These are phyloP conservation scores for Candida maltosa DNA, from an alignment of 805 yeast species.

Conservation along the genomic window DNA sequence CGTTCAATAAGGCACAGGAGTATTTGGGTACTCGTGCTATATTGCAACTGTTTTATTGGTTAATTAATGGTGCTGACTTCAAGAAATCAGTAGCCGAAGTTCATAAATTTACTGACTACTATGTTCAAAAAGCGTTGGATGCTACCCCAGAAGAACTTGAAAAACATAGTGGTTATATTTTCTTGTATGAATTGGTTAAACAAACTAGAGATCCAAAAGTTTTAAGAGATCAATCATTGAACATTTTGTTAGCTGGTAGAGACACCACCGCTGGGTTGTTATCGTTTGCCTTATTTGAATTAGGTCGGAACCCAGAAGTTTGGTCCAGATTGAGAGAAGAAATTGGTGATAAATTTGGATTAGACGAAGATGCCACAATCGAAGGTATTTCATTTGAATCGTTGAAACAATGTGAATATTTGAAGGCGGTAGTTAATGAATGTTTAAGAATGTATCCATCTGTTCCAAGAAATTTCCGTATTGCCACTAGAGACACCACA, in stretches of 20 bases:
- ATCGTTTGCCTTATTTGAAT: conserved; percentile 25
- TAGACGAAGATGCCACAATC: conserved; percentile 15
- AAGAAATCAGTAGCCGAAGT: conserved; percentile 28
- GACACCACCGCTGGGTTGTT: conserved; percentile 34
- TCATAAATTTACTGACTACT: conserved; percentile 26
- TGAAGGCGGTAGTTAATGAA: conserved; percentile 29
- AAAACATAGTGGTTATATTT: conserved; percentile 26
- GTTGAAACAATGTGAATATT: conserved; percentile 29
- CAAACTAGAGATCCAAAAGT: conserved; percentile 32
- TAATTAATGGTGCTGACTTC: conserved; percentile 28
- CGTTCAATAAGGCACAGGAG: conserved; percentile 34
- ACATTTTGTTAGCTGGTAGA: conserved; percentile 37
- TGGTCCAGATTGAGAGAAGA: conserved; percentile 26
- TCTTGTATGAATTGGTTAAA: conserved; percentile 36
- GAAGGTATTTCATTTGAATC: conserved; percentile 27
- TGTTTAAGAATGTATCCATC: conserved; percentile 29
- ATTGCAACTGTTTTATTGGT: conserved; percentile 26
- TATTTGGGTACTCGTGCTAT: conserved; percentile 27
- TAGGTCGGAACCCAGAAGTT: conserved; percentile 28
- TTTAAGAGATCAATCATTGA: conserved; percentile 35
- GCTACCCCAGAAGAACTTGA: conserved; percentile 26
- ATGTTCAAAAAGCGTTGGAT: conserved; percentile 27
- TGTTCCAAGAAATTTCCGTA: conserved; percentile 28
- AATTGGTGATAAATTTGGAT: conserved; percentile 23
- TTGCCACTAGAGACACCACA: conserved; percentile 21